phyloP scores from a whole-genome alignment of 2,329 filamentous ascomycete species.

The Diplodia mutila region DNA sequence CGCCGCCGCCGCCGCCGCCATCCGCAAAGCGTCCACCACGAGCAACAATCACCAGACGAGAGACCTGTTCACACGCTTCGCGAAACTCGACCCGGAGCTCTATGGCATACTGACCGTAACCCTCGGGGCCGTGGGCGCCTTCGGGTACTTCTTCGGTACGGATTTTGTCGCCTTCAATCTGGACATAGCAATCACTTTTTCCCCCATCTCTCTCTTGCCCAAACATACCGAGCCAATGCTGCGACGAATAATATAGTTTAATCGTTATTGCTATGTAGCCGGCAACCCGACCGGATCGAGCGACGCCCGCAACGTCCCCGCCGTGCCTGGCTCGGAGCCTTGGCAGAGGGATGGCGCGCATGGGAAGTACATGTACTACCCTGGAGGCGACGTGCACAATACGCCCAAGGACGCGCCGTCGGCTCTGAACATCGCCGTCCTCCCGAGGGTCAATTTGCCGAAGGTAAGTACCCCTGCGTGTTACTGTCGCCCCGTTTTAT shows the following conservation, averaged over 20 bases:
- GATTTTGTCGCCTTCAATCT: too few relatives aligned
- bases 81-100: constrained; percentile 3
- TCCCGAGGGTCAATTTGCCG: constrained; percentile 90
- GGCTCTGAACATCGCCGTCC: constrained; percentile 89
- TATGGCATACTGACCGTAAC: constrained; percentile 5
- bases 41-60: neutral
- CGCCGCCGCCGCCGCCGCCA: neutral
- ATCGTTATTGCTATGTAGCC: neutral
- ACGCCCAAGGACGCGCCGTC: constrained; percentile 84
- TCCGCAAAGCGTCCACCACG: constrained; percentile 1
- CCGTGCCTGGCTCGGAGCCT: constrained; percentile 69
- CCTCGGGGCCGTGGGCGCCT: neutral
- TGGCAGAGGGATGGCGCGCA: constrained; percentile 75
- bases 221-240: too few relatives aligned
- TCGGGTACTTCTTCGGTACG: neutral
- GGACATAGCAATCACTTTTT: too few relatives aligned
- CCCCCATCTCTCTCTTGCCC: too few relatives aligned
- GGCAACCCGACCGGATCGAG: neutral
- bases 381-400: constrained; percentile 75
- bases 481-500: neutral
- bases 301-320: neutral
- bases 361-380: constrained; percentile 69
- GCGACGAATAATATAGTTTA: too few relatives aligned
- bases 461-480: constrained; percentile 62
- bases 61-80: constrained; percentile 1